Conservation (phyloP, 768 basidiomycete species). For the Mycena floridula region DNA sequence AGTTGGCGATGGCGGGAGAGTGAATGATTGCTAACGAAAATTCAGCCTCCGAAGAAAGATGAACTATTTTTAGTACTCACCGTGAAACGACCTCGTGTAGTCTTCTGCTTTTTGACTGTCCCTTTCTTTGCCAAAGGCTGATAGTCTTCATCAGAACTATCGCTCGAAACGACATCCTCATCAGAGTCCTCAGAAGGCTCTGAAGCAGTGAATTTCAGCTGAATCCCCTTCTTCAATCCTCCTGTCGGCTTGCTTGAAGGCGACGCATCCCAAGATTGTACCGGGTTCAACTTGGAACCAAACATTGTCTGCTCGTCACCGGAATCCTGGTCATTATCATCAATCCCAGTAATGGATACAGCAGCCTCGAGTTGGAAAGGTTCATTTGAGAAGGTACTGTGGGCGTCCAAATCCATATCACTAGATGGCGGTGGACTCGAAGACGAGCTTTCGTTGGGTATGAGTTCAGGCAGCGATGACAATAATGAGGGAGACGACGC, state of each 20-base stretch:
- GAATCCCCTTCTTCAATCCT: background rate
- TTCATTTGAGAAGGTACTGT: conserved; percentile 1
- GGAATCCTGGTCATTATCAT: conserved; percentile 21
- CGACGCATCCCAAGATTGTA: too few species aligned
- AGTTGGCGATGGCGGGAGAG: background rate
- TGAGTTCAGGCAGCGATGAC: conserved; percentile 53
- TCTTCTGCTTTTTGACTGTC: too few species aligned
- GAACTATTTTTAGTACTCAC: background rate
- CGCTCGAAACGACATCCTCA: too few species aligned
- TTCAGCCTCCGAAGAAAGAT: conserved; percentile 1
- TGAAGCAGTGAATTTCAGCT: background rate
- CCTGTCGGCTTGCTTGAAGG: background rate
- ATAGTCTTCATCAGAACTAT: conserved; percentile 1
- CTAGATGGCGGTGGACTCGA: conserved; percentile 41
- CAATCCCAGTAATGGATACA: conserved; percentile 2
- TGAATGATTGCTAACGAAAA: background rate
- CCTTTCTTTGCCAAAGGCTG: background rate
- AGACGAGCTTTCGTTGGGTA: conserved; percentile 57
- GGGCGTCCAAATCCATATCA: conserved; percentile 11
- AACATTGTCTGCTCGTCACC: conserved; percentile 31
- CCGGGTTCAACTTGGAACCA: conserved; percentile 38
- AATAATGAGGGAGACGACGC: conserved; percentile 31
- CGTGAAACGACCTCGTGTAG: too few species aligned
- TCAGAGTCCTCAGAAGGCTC: background rate
- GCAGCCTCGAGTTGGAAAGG: background rate